Evolutionary conservation across 331 rosid species (phyloP).

Genomic region (Cydonia oblonga): DNA sequence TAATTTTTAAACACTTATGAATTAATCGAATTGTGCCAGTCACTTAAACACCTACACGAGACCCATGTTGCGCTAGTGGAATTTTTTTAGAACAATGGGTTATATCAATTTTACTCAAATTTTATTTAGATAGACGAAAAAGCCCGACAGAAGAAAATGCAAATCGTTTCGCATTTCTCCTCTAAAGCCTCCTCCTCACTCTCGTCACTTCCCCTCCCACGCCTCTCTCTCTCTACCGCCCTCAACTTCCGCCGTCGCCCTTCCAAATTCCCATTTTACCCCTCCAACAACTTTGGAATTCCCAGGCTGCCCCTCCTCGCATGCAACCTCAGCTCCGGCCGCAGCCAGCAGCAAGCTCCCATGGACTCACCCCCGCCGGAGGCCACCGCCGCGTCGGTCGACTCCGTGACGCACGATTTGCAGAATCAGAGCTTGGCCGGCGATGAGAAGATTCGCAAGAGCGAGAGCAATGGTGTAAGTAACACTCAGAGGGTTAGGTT

Average conservation of each 20-base stretch:
- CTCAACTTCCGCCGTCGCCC: conserved; percentile 6
- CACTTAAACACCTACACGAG: no score
- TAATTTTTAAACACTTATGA: no score
- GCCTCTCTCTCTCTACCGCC: conserved; percentile 18
- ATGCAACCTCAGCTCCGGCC: conserved; percentile 21
- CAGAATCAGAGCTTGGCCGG: conserved; percentile 46
- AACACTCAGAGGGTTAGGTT: neutral
- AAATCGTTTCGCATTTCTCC: conserved; percentile 33
- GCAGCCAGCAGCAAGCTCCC: conserved; percentile 6
- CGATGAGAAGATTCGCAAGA: neutral
- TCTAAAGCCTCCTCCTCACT: conserved; percentile 10
- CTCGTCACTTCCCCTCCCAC: neutral
- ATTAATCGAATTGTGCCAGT: no score
- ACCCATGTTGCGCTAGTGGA: no score
- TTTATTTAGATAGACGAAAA: no score
- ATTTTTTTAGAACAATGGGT: no score
- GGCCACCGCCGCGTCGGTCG: conserved; percentile 28
- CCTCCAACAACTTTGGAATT: conserved; percentile 1
- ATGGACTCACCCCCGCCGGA: conserved; percentile 52
- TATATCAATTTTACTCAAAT: neutral
- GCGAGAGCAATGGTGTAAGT: neutral
- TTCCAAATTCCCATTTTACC: conserved; percentile 27
- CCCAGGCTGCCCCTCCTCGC: conserved; percentile 13
- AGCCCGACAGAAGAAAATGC: conserved; percentile 4
- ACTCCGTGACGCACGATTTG: conserved; percentile 53